Conservation (phyloP, 2,329 filamentous ascomycete genomes). For the Penicillium sp. region DNA sequence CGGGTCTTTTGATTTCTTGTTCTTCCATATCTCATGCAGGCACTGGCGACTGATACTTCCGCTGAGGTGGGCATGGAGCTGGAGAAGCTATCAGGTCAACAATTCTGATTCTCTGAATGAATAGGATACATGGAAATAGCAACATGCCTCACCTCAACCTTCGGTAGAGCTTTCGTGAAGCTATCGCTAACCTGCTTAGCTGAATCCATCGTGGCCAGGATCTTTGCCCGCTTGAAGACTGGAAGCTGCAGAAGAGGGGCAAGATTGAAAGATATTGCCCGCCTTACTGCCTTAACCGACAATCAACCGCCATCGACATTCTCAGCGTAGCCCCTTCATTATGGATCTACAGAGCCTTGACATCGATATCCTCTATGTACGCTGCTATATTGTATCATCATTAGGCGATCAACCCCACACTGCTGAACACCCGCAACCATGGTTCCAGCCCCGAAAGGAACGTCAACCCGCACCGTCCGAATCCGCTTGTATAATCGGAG, state of each 20-base stretch:
- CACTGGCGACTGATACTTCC: constrained; percentile 73
- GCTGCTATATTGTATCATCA: neutral
- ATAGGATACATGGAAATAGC: too few relatives aligned
- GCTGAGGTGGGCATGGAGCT: constrained; percentile 80
- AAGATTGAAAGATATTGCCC: neutral
- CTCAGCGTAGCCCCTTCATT: neutral
- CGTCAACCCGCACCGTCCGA: neutral
- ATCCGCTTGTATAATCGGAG: neutral
- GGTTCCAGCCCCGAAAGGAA: neutral
- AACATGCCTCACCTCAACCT: constrained; percentile 34
- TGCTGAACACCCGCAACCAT: neutral
- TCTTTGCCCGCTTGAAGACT: neutral
- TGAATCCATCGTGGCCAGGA: constrained; percentile 22
- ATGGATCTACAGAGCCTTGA: neutral
- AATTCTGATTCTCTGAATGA: too few relatives aligned
- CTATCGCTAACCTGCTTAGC: constrained; percentile 27
- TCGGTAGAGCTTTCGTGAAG: constrained; percentile 37
- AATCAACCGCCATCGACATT: neutral
- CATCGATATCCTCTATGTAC: neutral
- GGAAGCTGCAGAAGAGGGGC: neutral
- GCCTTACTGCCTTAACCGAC: neutral
- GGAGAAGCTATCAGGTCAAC: constrained; percentile 4
- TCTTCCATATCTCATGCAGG: constrained; percentile 72
- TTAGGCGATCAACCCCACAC: neutral
- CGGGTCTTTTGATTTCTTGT: constrained; percentile 55